Base-by-base conservation (phyloP, 306 rosid genomes). In the Vigna trinervia region DNA sequence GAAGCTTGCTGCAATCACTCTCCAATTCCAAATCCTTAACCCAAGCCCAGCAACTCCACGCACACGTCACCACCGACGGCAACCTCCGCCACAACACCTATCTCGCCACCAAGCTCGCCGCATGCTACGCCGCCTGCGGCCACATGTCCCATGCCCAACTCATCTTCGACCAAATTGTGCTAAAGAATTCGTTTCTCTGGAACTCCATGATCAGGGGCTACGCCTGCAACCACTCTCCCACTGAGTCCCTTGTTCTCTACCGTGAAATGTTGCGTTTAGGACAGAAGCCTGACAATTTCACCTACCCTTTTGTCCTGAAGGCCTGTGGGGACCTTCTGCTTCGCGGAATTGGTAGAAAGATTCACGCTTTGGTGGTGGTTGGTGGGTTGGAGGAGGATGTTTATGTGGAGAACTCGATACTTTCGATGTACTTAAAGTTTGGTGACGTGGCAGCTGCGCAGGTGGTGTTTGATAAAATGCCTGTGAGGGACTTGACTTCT, bases 251-350 rank as follows among this genome's bases (percentile, higher is more conserved):
- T 76, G 19, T 66, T 56, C 14, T 87, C 73, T 88, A 90, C 82
- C 84, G 86, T 54, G 59, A 82, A 71, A 88, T 90, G 89, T 20
- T 76, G 34, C 32, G 68, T 51, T 74, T 60, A 28, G 88, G 90
- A 30, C 80, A 30, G 20, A 85, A 75, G 75, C 79, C 81, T 4
- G 88, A 91, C 62, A 72, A 91, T 39, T 91, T 81, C 61, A 87
- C 91, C n/a, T 88, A 84, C 73, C 91, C 91, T 23, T 88, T 75
- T 87, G 89, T 88, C 57, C 84, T 88, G 8, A 85, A 88, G 80
- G 91, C 87, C 5, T 88, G 93, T 17, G 91, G 91, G 43, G 88
- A 87, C 75, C 74, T 84, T 80, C 48, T 85, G 61, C 47, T 81
- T 61, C 19, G 15, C 52, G 85, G 64, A 62, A 82, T 80, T n/a